Evolutionary conservation across 257 asterid species (phyloP), one percentile per base, ranked within the genome.

Genomic region (Solanum paucissectum): DNA sequence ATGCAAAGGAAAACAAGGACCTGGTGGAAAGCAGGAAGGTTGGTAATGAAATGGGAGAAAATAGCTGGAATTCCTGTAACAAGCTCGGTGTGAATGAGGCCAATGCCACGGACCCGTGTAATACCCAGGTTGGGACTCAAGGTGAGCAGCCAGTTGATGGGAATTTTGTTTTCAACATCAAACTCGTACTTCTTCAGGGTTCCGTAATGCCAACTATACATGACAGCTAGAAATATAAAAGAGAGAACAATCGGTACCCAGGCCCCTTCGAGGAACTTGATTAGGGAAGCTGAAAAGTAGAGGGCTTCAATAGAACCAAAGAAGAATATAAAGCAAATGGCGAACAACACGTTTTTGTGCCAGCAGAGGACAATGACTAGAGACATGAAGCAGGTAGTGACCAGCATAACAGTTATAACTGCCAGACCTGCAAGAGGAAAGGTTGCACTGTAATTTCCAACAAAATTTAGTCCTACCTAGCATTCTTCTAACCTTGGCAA

Each of bases 1-100:
- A 96, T 89, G 87, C 99, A 96, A 38, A 95, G 93, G 83, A 95
- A 88, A 68, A 96, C 96, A 0, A 96, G 92, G 32, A 96, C 95
- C 86, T 95, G 99, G 90, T 96, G 99, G 91, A 96, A 96, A 34
- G 99, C 99, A 0, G 99, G 99, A 44, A 96, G 97, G 83, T 96
- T 95, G 3, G 98, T 96, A 60, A 95, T 94, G 5, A 96, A 96
- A 86, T 96, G 98, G 25, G 99, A 94, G 93, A 96, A 94, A 88
- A 96, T 93, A 40, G 98, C 98, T 3, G 99, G 99, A 88, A 97
- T 91, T 34, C 99, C 99, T 0, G 99, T 91, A 71, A 97, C 98
- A 27, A 95, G 99, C 89, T 97, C 99, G 0, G 99, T 95, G 87
- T 97, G 98, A 74, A 97, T 93, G 89, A 97, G 96, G 60, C 99